Evolutionary conservation across 2,329 filamentous ascomycete species (phyloP), one percentile per base, ranked within the genome.

Genomic region (Aspergillus flavus): DNA sequence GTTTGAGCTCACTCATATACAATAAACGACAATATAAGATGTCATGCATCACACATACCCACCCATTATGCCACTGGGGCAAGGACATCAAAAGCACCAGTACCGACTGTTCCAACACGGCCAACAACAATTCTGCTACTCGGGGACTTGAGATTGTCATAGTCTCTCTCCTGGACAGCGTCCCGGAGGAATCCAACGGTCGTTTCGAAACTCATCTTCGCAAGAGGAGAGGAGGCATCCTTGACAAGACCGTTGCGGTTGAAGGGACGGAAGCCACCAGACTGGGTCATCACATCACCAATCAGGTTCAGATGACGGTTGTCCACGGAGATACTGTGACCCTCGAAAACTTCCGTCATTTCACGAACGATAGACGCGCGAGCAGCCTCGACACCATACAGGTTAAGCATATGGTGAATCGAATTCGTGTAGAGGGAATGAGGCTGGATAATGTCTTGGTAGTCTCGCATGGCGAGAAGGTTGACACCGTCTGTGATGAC

Each of bases 121-220:
- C 96, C 95, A 75, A 95, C 89, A 56, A 98, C 94, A 72, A 99
- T 91, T 63, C 94, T 87, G 66, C 92, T 90, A 77, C 91, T 95
- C 0, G 96, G 95, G 64, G 91, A 93, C 64, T 86, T 88, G 64
- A 99, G 82, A 72, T 95, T 91, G 78, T 99, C 95, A 85, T 88
- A 92, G 78, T 98, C 95, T 57, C 92, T 89, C 73, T 96, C 93
- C 62, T 96, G 82, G 30, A 97, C 90, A 1, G 95, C 94, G 75
- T 98, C 95, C 78, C 91, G 94, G 73, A 99, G 84, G 83, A 97
- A 97, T 0, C 91, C 90, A 45, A 98, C 86, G 2, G 95, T 99
- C 4, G 95, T 99, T 85, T 99, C 95, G 81, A 98, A 99, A 78
- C 92, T 96, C 94, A 98, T 98, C 85, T 98, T 98, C 80, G 95